Evolutionary conservation across 352 stramenopile species (phyloP).

Genomic region (Globisporangium viniferum): DNA sequence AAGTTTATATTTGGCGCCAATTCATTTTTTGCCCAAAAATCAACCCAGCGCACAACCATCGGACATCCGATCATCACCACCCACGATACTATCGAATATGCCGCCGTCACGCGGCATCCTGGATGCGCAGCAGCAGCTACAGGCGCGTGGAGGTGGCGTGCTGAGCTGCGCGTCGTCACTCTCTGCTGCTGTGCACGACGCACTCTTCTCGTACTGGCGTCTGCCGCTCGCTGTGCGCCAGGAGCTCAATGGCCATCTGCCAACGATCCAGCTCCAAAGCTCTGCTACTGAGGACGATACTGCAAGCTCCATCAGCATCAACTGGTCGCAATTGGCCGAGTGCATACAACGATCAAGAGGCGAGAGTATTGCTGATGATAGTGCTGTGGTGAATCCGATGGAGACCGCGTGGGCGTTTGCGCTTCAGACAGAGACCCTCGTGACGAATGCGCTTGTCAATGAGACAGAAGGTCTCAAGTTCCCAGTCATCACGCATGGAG

Average conservation of each 20-base stretch:
- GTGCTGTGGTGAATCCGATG: constrained; percentile 16
- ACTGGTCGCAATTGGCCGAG: constrained; percentile 24
- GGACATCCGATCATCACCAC: neutral
- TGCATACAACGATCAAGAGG: neutral
- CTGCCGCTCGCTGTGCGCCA: constrained; percentile 17
- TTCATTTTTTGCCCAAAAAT: neutral
- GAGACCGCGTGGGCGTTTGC: constrained; percentile 40
- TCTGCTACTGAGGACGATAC: constrained; percentile 13
- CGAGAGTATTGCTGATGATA: neutral
- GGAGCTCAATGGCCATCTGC: constrained; percentile 19
- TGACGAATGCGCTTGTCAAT: neutral
- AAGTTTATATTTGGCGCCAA: constrained; percentile 5
- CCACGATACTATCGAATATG: neutral
- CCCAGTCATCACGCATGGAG: constrained; percentile 10
- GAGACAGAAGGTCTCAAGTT: neutral
- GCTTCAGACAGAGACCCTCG: constrained; percentile 27
- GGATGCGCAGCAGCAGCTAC: constrained; percentile 7
- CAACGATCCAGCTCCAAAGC: constrained; percentile 14
- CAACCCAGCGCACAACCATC: neutral
- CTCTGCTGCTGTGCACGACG: constrained; percentile 36
- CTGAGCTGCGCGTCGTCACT: constrained; percentile 33
- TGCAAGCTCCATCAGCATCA: constrained; percentile 8
- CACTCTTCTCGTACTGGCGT: constrained; percentile 53
- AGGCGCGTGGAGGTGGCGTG: neutral
- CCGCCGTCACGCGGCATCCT: neutral